These are phyloP conservation scores for Sarocladium oryzae DNA, from an alignment of 2,329 filamentous ascomycete genomes.

Conservation along the genomic window DNA sequence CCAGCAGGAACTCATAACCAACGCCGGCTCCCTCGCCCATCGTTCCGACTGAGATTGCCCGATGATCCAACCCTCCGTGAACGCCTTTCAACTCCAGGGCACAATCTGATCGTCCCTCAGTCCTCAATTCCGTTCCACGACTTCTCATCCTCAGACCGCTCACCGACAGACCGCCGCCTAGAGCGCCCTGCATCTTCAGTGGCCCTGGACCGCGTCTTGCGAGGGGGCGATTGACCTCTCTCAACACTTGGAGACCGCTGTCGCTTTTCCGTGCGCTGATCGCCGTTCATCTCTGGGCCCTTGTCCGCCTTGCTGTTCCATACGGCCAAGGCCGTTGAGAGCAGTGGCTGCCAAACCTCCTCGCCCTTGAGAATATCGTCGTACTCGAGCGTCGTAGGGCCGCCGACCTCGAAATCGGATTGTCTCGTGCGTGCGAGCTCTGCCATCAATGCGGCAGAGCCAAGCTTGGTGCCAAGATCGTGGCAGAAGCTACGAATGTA, in stretches of 20 bases:
- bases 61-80: not conserved
- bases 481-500: constrained; percentile 93
- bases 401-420: constrained; percentile 65
- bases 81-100: constrained; percentile 1
- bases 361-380: constrained; percentile 70
- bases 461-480: constrained; percentile 77
- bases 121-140: constrained; percentile 38
- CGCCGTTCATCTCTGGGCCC: constrained; percentile 9
- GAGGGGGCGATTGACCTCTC: constrained; percentile 17
- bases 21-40: not conserved
- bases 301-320: constrained; percentile 31
- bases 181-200: constrained; percentile 6
- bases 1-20: not conserved
- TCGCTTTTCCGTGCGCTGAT: constrained; percentile 15
- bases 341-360: constrained; percentile 72
- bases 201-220: constrained; percentile 19
- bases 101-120: not conserved
- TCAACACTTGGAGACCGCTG: constrained; percentile 11
- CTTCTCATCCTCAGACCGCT: constrained; percentile 31
- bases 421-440: constrained; percentile 76
- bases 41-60: not conserved
- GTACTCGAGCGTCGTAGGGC: constrained; percentile 70
- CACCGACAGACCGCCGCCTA: not conserved
- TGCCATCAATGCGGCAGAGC: constrained; percentile 80
- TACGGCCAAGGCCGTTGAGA: constrained; percentile 42